phyloP scores from a whole-genome alignment of 2,329 filamentous ascomycete genomes.

The Alternaria hordeiaustralica region DNA sequence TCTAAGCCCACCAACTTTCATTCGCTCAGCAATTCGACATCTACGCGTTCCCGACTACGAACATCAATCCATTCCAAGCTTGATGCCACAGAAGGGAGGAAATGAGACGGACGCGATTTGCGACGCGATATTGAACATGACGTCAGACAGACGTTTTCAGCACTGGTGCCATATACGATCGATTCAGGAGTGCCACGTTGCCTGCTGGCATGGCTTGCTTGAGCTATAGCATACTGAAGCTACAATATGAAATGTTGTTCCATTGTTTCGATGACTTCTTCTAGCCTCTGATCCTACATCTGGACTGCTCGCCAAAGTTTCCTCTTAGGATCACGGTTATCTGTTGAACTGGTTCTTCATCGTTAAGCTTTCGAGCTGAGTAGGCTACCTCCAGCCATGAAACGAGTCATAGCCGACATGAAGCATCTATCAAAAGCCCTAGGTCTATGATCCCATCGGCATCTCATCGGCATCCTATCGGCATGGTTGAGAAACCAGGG shows the following conservation, averaged over 20 bases:
- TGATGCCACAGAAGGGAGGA: no score
- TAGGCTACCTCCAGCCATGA: not conserved
- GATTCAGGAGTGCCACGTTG: not conserved
- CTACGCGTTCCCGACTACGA: not conserved
- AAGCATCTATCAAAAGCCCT: not conserved
- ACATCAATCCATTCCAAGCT: not conserved
- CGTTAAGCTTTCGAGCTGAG: not conserved
- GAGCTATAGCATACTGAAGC: not conserved
- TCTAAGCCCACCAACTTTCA: not conserved
- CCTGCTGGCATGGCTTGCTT: not conserved
- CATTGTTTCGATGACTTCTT: not conserved
- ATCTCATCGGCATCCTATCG: not conserved
- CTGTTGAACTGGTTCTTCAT: not conserved
- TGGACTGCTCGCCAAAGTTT: not conserved
- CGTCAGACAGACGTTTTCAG: slow-evolving; percentile 12
- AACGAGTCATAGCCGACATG: not conserved
- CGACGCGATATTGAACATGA: slow-evolving; percentile 3
- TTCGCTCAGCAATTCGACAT: not conserved
- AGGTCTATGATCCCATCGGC: not conserved
- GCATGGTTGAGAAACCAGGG: not conserved
- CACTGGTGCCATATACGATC: not conserved
- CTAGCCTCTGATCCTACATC: not conserved
- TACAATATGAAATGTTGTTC: not conserved
- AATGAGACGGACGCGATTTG: not conserved
- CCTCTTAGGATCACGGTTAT: not conserved